These are phyloP conservation scores for Seiridium cupressi DNA, from an alignment of 2,329 filamentous ascomycete species.

Conservation along the genomic window DNA sequence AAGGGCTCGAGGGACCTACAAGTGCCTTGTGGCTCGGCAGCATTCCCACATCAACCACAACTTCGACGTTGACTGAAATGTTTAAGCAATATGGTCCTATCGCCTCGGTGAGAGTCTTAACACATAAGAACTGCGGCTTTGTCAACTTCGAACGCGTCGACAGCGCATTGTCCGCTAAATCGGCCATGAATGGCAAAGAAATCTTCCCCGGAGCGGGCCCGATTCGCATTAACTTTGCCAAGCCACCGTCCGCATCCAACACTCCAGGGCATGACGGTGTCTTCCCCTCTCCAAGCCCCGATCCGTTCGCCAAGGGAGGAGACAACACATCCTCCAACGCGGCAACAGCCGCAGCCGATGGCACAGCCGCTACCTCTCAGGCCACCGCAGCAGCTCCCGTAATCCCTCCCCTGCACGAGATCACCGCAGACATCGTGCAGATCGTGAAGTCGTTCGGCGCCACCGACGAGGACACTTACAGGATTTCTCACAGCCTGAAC, in stretches of 20 bases:
- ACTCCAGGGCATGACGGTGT: slow-evolving; percentile 85
- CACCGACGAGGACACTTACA: slow-evolving; percentile 70
- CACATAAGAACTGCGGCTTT: slow-evolving; percentile 98
- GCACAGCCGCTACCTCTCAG: slow-evolving; percentile 28
- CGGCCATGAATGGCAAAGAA: slow-evolving; percentile 89
- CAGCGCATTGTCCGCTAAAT: slow-evolving; percentile 86
- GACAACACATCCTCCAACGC: slow-evolving; percentile 39
- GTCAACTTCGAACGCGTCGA: slow-evolving; percentile 95
- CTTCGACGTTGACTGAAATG: slow-evolving; percentile 90
- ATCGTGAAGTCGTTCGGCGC: slow-evolving; percentile 91
- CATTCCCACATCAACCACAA: slow-evolving; percentile 94
- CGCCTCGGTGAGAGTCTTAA: slow-evolving; percentile 86
- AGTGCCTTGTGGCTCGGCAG: slow-evolving; percentile 95
- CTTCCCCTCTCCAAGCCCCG: slow-evolving; percentile 89
- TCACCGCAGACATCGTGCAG: slow-evolving; percentile 77
- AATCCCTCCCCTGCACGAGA: slow-evolving; percentile 71
- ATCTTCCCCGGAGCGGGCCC: slow-evolving; percentile 96
- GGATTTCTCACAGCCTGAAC: slow-evolving; percentile 73
- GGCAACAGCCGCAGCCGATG: slow-evolving; percentile 38
- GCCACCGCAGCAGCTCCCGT: slow-evolving; percentile 53
- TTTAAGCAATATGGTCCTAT: slow-evolving; percentile 93
- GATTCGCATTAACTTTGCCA: slow-evolving; percentile 94
- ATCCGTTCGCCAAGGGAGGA: slow-evolving; percentile 67
- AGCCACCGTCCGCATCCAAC: slow-evolving; percentile 85
- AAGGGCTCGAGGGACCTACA: slow-evolving; percentile 85